Percentiles rank a stretch among this genome's conserved stretches.
Conservation (phyloP, 805 yeast species). For the Cyberlindnera petersonii region DNA sequence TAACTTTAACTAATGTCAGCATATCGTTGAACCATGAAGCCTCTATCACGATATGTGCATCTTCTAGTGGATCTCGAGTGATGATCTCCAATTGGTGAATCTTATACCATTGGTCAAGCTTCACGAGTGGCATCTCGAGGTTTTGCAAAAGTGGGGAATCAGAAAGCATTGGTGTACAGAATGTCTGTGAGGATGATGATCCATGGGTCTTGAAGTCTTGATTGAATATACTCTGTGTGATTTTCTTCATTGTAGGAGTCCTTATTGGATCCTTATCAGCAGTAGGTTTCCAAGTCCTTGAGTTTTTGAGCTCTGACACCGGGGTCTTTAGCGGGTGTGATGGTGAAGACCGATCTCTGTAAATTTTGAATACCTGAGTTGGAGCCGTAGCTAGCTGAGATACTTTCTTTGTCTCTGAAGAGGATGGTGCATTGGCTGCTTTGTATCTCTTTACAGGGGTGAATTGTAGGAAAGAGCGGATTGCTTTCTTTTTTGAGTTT, state of each 20-base stretch:
- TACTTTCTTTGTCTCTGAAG: slow-evolving; percentile 4
- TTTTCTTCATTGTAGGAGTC: slow-evolving; percentile 5
- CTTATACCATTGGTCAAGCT: slow-evolving; percentile 24
- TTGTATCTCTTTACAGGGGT: slow-evolving; percentile 4
- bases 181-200: neutral
- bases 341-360: too few relatives aligned
- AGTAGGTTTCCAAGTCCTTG: slow-evolving; percentile 1
- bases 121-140: slow-evolving; percentile 17
- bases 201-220: slow-evolving; percentile 6
- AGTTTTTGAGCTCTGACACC: slow-evolving; percentile 4
- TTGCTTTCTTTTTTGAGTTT: slow-evolving; percentile 6
- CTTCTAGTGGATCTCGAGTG: neutral
- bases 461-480: slow-evolving; percentile 3
- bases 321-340: slow-evolving; percentile 3
- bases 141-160: slow-evolving; percentile 8
- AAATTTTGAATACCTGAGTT: too few relatives aligned
- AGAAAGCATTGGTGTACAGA: slow-evolving; percentile 1
- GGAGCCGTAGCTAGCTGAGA: too few relatives aligned
- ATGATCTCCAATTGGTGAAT: slow-evolving; percentile 16
- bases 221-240: neutral
- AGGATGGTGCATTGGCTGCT: neutral
- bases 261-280: neutral
- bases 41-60: slow-evolving; percentile 5
- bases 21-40: slow-evolving; percentile 15
- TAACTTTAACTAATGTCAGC: slow-evolving; percentile 9